Conservation (phyloP, 1,139 yeast species). For the Diutina catenulata region DNA sequence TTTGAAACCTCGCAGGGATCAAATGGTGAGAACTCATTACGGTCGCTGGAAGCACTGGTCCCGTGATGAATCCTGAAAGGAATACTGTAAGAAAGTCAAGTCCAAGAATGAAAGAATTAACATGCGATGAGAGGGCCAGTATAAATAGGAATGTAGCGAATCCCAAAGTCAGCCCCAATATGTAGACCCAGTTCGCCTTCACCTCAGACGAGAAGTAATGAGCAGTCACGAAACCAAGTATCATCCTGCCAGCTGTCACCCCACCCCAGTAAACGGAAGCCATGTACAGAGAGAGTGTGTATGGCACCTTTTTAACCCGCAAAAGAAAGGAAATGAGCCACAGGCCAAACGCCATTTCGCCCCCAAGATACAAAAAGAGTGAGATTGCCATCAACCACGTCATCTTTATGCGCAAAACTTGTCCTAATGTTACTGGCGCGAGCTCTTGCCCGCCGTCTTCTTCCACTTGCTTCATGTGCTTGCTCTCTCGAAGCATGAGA, state of each 20-base stretch:
- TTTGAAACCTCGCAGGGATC: conserved; percentile 49
- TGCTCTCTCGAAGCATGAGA: too few relatives aligned
- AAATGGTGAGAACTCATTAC: conserved; percentile 52
- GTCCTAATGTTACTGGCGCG: too few relatives aligned
- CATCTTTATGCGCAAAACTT: conserved; percentile 30
- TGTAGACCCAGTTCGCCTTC: conserved; percentile 34
- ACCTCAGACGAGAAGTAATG: conserved; percentile 31
- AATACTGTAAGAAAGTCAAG: conserved; percentile 31
- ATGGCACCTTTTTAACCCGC: conserved; percentile 34
- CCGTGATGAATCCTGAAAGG: conserved; percentile 53
- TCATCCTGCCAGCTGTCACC: conserved; percentile 47
- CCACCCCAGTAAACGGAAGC: conserved; percentile 60
- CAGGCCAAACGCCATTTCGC: conserved; percentile 57
- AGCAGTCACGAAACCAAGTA: conserved; percentile 51
- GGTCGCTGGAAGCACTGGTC: conserved; percentile 74
- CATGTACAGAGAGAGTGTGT: conserved; percentile 40
- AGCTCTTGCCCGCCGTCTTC: background rate
- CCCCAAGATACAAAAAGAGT: conserved; percentile 53
- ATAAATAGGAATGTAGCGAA: conserved; percentile 23
- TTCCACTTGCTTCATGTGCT: conserved; percentile 15
- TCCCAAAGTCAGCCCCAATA: conserved; percentile 16
- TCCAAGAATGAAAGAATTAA: conserved; percentile 11
- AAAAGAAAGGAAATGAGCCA: conserved; percentile 53
- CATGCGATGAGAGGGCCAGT: too few relatives aligned
- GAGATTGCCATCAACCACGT: conserved; percentile 37